Base-by-base conservation (phyloP, 345 rosid species). In the Pseudoturritis turrita region DNA sequence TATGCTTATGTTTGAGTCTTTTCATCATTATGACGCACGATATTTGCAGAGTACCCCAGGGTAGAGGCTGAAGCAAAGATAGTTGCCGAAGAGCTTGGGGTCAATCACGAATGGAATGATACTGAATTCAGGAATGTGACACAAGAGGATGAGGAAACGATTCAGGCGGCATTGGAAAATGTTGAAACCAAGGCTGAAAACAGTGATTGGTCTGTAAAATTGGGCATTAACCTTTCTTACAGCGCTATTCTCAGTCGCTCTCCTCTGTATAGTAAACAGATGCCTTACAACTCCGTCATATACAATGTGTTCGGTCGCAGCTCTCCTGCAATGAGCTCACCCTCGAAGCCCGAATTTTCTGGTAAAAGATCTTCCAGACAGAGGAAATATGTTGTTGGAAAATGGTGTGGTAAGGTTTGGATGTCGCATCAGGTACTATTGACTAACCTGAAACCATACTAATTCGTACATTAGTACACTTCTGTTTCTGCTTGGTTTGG, bases 341-440 rank as follows among this genome's bases (percentile, higher is more conserved):
- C 82, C 51, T 44, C 51, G 22, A 70, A 86, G 71, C 49, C 70
- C 17, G 71, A 83, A 58, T 70, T 70, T 33, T 71, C 72, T 45
- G 87, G 88, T 56, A 83, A 80, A 84, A 80, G 86, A 75, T 54
- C 80, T 39, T 68, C 70, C 58, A 86, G 77, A 79, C 98, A 74
- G 80, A 93, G 73, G 80, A 92, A 90, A 55, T 86, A 83, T 23
- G 98, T 91, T 76, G 98, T 77, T 2, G 98, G 97, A 36, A 94
- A 85, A 85, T 94, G 98, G 98, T 94, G 97, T 73, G 98, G 98
- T 54, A 91, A 81, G 76, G 92, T 91, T 75, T 94, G 98, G 97
- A 94, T 88, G 97, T 94, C 98, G 63, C 89, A 85, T 84, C 97
- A 88, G 85, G 94, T 93, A 74, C 55, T 50, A 54, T 23, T 23